A percentile compares a stretch with the other conserved stretches of the same genome.
These are phyloP conservation scores for Vickermania spadyakhi DNA, from an alignment of 208 protist species.

Conservation along the genomic window DNA sequence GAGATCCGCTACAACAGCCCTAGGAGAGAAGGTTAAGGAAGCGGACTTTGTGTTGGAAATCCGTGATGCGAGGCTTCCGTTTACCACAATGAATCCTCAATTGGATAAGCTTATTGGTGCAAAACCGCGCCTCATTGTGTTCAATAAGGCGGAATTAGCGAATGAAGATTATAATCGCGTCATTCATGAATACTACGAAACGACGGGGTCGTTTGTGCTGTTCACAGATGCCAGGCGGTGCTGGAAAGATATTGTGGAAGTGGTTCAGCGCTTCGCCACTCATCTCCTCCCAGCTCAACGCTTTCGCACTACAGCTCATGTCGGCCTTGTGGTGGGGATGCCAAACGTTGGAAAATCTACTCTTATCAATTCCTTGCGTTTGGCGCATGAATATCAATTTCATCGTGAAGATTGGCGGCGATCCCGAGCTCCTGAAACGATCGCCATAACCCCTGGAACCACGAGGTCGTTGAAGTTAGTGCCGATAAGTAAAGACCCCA, in stretches of 20 bases:
- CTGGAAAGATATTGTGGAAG: conserved; percentile 73
- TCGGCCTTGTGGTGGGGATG: conserved; percentile 90
- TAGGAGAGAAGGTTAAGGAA: conserved; percentile 67
- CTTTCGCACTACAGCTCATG: conserved; percentile 64
- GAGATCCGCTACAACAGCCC: conserved; percentile 36
- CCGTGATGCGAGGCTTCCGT: conserved; percentile 86
- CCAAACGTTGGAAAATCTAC: conserved; percentile 95
- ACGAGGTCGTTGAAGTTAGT: conserved; percentile 72
- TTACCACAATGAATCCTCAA: conserved; percentile 81
- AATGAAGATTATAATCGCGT: conserved; percentile 76
- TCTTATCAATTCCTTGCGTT: conserved; percentile 88
- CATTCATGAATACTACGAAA: conserved; percentile 80
- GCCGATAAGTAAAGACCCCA: conserved; percentile 69
- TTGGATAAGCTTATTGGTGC: conserved; percentile 34
- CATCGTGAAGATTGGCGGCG: conserved; percentile 78
- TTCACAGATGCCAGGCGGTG: conserved; percentile 75
- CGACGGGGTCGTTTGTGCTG: conserved; percentile 46
- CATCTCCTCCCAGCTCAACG: conserved; percentile 46
- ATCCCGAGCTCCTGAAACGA: conserved; percentile 60
- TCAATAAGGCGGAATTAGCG: conserved; percentile 90
- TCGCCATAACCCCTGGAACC: conserved; percentile 75
- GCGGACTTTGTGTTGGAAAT: conserved; percentile 91
- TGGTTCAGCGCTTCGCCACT: conserved; percentile 71
- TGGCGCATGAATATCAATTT: conserved; percentile 88
- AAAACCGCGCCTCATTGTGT: conserved; percentile 79